Percentiles rank a stretch among this genome's conserved stretches.
phyloP scores from a whole-genome alignment of 345 rosid genomes.

The Atalantia buxifolia region DNA sequence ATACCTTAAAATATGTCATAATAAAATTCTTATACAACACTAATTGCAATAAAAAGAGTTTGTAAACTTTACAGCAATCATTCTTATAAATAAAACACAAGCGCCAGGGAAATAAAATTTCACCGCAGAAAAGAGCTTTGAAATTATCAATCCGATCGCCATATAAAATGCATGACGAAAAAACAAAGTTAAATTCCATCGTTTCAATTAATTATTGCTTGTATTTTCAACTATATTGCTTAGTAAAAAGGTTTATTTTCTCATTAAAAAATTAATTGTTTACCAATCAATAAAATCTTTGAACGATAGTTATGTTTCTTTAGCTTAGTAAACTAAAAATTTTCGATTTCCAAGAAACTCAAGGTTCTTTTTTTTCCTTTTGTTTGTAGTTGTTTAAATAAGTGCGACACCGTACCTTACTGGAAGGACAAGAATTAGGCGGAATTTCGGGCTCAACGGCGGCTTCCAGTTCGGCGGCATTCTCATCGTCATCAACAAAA shows the following conservation, averaged over 20 bases:
- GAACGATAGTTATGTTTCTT: neutral
- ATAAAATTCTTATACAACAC: neutral
- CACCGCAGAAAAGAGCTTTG: neutral
- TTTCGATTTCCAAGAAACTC: neutral
- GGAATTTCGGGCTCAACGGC: neutral
- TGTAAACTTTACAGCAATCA: neutral
- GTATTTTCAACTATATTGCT: too few relatives aligned
- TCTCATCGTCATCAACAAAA: neutral
- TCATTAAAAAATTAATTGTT: neutral
- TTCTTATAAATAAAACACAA: too few relatives aligned
- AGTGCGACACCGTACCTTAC: neutral
- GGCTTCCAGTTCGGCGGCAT: neutral
- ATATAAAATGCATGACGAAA: neutral
- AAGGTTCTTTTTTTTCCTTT: neutral
- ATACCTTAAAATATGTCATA: too few relatives aligned
- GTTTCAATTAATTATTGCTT: neutral
- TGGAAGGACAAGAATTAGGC: neutral
- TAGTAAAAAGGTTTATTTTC: too few relatives aligned
- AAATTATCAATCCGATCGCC: neutral
- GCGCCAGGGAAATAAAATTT: too few relatives aligned
- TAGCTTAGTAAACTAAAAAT: neutral
- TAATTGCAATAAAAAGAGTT: neutral
- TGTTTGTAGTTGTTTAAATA: neutral
- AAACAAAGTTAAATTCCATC: neutral
- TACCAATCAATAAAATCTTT: neutral